Evolutionary conservation across 139 green algal genomes (phyloP).

Genomic region (Chlamydomonas schloesseri): DNA sequence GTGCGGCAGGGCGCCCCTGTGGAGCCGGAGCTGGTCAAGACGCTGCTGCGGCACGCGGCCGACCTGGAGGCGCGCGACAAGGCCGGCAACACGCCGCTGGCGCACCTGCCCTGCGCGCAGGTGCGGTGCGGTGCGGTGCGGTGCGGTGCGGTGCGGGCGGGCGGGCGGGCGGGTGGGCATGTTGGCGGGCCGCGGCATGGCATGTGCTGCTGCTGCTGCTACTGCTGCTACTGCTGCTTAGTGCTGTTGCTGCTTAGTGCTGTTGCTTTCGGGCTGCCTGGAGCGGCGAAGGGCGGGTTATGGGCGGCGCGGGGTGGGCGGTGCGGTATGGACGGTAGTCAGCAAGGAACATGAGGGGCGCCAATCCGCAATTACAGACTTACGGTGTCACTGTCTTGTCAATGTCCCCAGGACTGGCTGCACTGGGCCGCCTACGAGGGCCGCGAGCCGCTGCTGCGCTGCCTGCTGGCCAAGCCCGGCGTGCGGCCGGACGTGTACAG

Average conservation of each 20-base stretch:
- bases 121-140: neutral
- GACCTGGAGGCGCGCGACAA: neutral
- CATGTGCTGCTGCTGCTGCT: no score
- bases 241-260: no score
- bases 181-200: no score
- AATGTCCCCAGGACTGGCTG: conserved; percentile 25
- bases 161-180: neutral
- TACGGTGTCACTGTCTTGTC: no score
- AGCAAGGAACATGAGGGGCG: no score
- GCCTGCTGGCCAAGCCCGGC: conserved; percentile 35
- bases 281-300: no score
- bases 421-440: conserved; percentile 40
- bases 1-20: neutral
- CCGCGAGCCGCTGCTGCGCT: conserved; percentile 2
- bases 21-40: conserved; percentile 45
- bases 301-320: no score
- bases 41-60: conserved; percentile 29
- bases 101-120: conserved; percentile 29
- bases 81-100: neutral
- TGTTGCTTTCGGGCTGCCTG: no score
- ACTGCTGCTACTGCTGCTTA: no score
- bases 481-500: conserved; percentile 35
- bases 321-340: no score
- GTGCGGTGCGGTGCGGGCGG: neutral
- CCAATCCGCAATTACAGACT: no score